Evolutionary conservation across 495 filamentous ascomycete genomes (phyloP).

Genomic region (Aspergillus olivimuriae): DNA sequence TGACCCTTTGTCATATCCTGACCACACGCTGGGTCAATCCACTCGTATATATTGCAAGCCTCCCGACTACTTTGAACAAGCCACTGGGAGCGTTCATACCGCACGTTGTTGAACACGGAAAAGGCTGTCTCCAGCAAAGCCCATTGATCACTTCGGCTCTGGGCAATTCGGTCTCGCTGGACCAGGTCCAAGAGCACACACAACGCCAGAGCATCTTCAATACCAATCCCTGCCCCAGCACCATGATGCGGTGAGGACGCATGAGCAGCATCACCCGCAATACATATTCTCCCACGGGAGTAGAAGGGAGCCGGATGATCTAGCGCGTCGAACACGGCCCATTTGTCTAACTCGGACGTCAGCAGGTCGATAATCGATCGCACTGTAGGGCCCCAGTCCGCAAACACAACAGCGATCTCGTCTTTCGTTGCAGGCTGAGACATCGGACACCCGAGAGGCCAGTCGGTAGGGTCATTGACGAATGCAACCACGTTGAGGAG

Average conservation of each 20-base stretch:
- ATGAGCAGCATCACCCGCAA: slow-evolving; percentile 47
- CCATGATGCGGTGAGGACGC: slow-evolving; percentile 42
- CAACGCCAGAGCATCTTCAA: slow-evolving; percentile 47
- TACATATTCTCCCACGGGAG: slow-evolving; percentile 27
- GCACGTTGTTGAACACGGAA: slow-evolving; percentile 10
- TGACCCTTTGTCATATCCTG: slow-evolving; percentile 13
- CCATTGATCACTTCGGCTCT: neutral
- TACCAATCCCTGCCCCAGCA: slow-evolving; percentile 47
- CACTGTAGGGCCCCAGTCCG: slow-evolving; percentile 31
- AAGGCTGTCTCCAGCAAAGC: slow-evolving; percentile 13
- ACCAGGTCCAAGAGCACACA: slow-evolving; percentile 23
- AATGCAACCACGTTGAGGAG: slow-evolving; percentile 46
- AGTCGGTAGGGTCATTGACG: slow-evolving; percentile 29
- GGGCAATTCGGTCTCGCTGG: neutral
- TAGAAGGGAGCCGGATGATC: slow-evolving; percentile 39
- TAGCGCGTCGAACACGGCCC: slow-evolving; percentile 49
- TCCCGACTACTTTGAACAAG: slow-evolving; percentile 24
- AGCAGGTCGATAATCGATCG: slow-evolving; percentile 35
- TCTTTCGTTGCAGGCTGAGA: slow-evolving; percentile 14
- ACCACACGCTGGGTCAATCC: slow-evolving; percentile 12
- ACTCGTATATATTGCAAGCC: slow-evolving; percentile 22
- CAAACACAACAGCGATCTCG: slow-evolving; percentile 24
- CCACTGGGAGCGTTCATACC: slow-evolving; percentile 22
- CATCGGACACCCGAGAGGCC: slow-evolving; percentile 21
- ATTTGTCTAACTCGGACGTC: slow-evolving; percentile 42